These are phyloP conservation scores for Termitomyces sp. DNA, from an alignment of 768 basidiomycete species.

Conservation along the genomic window DNA sequence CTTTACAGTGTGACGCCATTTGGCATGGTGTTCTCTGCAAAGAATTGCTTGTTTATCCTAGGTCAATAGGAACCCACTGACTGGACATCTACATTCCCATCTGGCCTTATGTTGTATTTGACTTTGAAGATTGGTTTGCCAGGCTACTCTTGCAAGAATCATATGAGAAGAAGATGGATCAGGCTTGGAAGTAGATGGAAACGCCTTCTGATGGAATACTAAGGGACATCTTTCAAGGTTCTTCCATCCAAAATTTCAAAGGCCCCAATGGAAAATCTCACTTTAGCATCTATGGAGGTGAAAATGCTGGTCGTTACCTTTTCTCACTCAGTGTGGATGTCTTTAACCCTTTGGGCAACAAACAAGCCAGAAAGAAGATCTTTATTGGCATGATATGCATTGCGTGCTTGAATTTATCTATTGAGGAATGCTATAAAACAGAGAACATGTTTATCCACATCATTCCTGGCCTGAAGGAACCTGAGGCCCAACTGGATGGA, in stretches of 20 bases:
- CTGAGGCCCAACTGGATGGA: not conserved
- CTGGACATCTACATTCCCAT: not conserved
- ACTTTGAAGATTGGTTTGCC: not conserved
- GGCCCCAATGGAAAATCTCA: no score
- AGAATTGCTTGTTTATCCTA: not conserved
- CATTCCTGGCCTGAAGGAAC: not conserved
- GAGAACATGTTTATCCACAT: not conserved
- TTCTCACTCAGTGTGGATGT: slow-evolving; percentile 22
- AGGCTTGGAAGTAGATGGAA: not conserved
- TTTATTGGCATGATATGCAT: no score
- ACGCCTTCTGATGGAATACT: not conserved
- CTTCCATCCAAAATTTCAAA: no score
- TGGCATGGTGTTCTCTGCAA: not conserved
- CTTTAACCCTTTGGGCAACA: slow-evolving; percentile 1
- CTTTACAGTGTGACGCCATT: not conserved
- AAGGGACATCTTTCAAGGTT: not conserved
- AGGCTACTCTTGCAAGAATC: not conserved
- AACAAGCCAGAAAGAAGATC: no score
- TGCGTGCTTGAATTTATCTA: no score
- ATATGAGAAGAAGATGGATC: not conserved
- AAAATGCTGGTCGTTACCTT: no score
- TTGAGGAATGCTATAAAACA: not conserved
- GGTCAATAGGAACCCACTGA: not conserved
- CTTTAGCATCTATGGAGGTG: no score
- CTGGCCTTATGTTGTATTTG: not conserved